Evolutionary conservation across 176 grass and related monocot genomes (phyloP), one percentile per base, ranked within the genome.

Genomic region (Poa pratensis): DNA sequence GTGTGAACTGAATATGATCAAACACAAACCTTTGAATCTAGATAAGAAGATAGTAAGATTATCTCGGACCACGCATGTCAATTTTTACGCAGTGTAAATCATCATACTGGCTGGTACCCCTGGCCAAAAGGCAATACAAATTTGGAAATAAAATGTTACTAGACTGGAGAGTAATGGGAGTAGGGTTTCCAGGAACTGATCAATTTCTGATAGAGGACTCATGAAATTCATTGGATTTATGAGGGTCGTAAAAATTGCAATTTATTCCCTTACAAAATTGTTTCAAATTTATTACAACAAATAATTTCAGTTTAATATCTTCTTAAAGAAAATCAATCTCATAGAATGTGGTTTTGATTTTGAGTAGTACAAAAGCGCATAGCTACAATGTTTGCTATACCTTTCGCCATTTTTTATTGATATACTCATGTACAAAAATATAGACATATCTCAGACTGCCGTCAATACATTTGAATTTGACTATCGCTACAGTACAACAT

Each of bases 101-200:
- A 69, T 26, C n/a, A 82, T 82, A 43, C 42, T 54, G 34, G 63
- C 20, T 13, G 5, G 57, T 60, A 60, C 57, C 7, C 40, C 73
- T 72, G 1, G 22, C 28, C 16, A 26, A 81, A 89, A 85, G 28
- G 65, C 49, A 81, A 28, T 42, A 76, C 2, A 76, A 49, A 61
- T 65, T 64, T 53, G 52, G 50, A 43, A 42, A 35, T 15, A 23
- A 71, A 22, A 72, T 11, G 80, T 34, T 30, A 52, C 26, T 30
- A 30, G 28, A 52, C 7, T 12, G 30, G 63, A 78, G 20, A 45
- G 63, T 32, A 73, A 30, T 42, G 12, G 69, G 37, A 77, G 0
- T 73, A 69, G 13, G 57, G 6, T 75, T 87, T 68, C 9, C 3
- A 53, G 32, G 5, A 18, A 7, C 16, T 23, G 42, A 17, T 45